phyloP scores from a whole-genome alignment of 2,329 filamentous ascomycete genomes.

The Venturiaceae sp. region DNA sequence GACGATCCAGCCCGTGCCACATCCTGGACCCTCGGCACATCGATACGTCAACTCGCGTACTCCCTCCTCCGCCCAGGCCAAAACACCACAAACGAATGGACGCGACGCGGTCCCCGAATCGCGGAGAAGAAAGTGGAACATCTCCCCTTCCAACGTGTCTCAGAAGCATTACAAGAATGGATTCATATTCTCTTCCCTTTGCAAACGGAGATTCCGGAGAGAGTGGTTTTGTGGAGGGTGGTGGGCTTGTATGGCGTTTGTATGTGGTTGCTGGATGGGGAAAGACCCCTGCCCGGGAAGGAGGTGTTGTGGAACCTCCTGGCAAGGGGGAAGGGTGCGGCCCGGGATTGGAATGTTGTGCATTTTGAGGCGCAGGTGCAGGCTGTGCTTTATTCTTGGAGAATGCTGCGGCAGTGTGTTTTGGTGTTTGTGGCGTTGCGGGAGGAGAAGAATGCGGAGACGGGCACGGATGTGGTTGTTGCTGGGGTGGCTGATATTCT shows the following conservation, averaged over 20 bases:
- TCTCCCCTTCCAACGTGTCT: neutral
- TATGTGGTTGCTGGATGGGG: neutral
- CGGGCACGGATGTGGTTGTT: neutral
- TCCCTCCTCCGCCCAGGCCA: neutral
- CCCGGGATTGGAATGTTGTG: neutral
- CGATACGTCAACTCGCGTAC: conserved; percentile 6
- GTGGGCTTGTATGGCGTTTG: conserved; percentile 2
- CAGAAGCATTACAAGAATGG: neutral
- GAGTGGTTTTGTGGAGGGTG: neutral
- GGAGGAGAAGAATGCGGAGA: neutral
- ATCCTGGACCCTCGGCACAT: neutral
- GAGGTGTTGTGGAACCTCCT: neutral
- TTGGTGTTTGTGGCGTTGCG: neutral
- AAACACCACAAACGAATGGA: neutral
- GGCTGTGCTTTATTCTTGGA: conserved; percentile 2
- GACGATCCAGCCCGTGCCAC: conserved; percentile 7
- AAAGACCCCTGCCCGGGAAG: neutral
- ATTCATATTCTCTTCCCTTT: neutral
- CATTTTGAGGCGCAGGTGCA: conserved; percentile 7
- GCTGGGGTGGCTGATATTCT: neutral
- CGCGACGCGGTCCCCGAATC: neutral
- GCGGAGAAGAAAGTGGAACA: conserved; percentile 2
- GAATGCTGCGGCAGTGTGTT: conserved; percentile 5
- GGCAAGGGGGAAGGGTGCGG: neutral
- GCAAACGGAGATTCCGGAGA: neutral